Percentiles rank a stretch among this genome's conserved stretches.
phyloP scores from a whole-genome alignment of 352 stramenopile genomes.

The Salisapilia sapeloensis region DNA sequence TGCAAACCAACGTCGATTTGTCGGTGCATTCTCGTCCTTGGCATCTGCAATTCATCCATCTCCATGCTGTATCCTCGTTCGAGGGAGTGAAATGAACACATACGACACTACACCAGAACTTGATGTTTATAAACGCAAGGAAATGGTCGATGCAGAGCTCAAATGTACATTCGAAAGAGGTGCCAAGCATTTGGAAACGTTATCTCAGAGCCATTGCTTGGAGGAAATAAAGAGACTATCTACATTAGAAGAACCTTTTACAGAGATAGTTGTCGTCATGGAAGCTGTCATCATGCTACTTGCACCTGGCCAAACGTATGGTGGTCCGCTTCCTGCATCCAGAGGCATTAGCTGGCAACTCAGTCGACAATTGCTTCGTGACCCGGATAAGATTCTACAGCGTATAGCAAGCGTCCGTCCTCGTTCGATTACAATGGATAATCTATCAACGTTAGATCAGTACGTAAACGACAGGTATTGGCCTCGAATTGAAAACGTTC shows the following conservation, averaged over 20 bases:
- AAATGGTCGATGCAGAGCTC: conserved; percentile 22
- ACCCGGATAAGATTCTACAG: conserved; percentile 18
- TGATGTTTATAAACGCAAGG: conserved; percentile 1
- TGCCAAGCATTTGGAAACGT: conserved; percentile 9
- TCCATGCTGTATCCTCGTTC: conserved; percentile 45
- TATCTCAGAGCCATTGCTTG: conserved; percentile 3
- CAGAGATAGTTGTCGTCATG: conserved; percentile 46
- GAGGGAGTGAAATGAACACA: conserved; percentile 7
- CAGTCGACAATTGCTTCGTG: conserved; percentile 25
- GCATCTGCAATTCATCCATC: conserved; percentile 41
- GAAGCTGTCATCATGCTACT: conserved; percentile 66
- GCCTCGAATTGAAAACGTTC: conserved; percentile 13
- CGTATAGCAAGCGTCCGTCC: conserved; percentile 29
- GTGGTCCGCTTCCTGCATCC: conserved; percentile 17
- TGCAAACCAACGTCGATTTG: conserved; percentile 28
- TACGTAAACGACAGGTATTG: conserved; percentile 39
- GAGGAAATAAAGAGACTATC: conserved; percentile 16
- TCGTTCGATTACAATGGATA: conserved; percentile 22
- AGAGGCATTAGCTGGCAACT: conserved; percentile 59
- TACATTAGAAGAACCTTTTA: neutral
- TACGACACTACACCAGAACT: conserved; percentile 5
- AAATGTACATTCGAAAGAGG: conserved; percentile 29
- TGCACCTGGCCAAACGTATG: conserved; percentile 48
- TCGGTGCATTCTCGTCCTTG: conserved; percentile 38
- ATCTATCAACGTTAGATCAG: conserved; percentile 26